These are phyloP conservation scores for Lavandula angustifolia DNA, from an alignment of 257 asterid genomes.

Conservation along the genomic window DNA sequence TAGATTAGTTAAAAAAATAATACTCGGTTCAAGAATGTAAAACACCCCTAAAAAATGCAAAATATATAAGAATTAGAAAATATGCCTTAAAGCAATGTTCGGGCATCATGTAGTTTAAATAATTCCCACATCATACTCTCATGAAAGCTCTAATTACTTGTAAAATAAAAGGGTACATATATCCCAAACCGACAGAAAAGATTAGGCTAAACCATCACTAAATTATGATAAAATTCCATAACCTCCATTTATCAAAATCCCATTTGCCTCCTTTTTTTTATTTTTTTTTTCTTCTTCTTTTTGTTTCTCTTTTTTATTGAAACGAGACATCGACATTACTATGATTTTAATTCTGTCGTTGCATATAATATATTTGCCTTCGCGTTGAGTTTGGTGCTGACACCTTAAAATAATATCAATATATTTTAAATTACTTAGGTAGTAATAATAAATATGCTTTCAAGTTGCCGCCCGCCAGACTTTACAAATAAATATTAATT, in stretches of 20 bases:
- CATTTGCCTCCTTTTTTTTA: not conserved
- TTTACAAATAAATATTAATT: not conserved
- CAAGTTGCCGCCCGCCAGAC: conserved; percentile 18
- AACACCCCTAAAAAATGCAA: no score
- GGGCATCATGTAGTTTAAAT: no score
- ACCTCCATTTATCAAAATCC: conserved; percentile 1
- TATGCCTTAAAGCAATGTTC: no score
- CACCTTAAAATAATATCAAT: not conserved
- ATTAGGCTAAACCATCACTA: no score
- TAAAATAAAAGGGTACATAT: no score
- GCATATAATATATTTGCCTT: conserved; percentile 6
- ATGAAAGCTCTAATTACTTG: no score
- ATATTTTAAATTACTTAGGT: conserved; percentile 12
- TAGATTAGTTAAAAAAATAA: no score
- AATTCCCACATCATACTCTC: no score
- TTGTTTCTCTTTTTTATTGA: no score
- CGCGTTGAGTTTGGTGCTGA: conserved; percentile 21
- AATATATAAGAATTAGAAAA: no score
- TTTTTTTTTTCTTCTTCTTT: not conserved
- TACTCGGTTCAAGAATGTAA: no score
- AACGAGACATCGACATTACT: not conserved
- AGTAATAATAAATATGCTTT: conserved; percentile 10
- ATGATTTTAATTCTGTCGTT: not conserved
- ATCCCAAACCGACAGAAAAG: no score
- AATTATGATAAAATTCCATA: not conserved